Base-by-base conservation (phyloP, 2,329 filamentous ascomycete genomes). In the Ascochyta clinopodiicola region DNA sequence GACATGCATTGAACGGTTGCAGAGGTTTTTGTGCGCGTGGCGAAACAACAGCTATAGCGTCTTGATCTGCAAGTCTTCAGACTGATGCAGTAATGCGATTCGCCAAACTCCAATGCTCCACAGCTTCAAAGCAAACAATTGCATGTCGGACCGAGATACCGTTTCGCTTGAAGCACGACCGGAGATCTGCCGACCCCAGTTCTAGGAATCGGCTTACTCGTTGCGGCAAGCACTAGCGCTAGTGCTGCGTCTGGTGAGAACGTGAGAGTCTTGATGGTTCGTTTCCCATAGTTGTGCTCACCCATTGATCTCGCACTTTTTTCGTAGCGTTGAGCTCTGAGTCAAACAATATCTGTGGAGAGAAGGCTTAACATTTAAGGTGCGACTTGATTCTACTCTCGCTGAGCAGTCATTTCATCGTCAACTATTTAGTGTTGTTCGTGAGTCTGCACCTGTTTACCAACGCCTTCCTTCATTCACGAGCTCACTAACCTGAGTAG, bases 81-180 rank as follows among this genome's bases (percentile, higher is more conserved):
- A 34, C 15, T 2, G 22, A 4, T 1, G 31, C n/a, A 32, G 27
- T 6, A n/a, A 19, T 22, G 22, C 31, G 47, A 32, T 38, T 47
- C 37, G 43, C 24, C 46, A 15, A 9, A 24, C 12, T 21, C 21
- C 21, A 34, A 21, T 19, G 36, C 5, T 7, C 27, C 8, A 8
- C 29, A 35, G n/a, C 29, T 9, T 31, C 25, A 38, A 2, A 25
- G 13, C 34, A 19, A 35, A 17, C 17, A 38, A 43, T 7, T 39
- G 5, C 12, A 54, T 54, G 45, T 54, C 57, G 57, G 57, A 42
- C 57, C 57, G 57, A 57, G 44, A 52, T 50, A 35, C 39, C 48
- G 39, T 34, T 6, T 27, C 47, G 29, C 37, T 24, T 21, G 9
- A 29, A 13, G 2, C 7, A 13, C 6, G 19, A 17, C 51, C 51